phyloP scores from a whole-genome alignment of 306 rosid genomes.

The Amphicarpaea edgeworthii region DNA sequence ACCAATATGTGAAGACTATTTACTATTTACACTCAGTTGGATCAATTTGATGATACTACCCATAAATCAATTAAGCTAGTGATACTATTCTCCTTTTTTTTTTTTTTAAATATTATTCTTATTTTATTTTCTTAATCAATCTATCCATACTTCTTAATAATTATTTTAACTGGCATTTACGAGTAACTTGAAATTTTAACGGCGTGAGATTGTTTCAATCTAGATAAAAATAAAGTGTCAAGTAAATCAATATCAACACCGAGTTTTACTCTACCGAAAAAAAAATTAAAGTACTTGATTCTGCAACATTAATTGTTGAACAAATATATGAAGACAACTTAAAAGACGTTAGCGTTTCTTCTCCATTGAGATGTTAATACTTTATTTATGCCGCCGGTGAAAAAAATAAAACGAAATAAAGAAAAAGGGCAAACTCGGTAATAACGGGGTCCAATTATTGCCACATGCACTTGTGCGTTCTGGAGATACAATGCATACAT shows the following conservation, averaged over 20 bases:
- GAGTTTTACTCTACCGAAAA: no score
- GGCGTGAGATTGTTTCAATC: no score
- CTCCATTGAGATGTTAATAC: background rate
- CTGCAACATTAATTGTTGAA: constrained; percentile 3
- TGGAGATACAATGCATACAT: constrained; percentile 14
- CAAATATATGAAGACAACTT: background rate
- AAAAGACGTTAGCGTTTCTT: background rate
- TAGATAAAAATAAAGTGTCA: no score
- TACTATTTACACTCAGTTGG: no score
- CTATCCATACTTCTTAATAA: background rate
- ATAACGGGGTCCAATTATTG: background rate
- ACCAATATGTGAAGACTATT: no score
- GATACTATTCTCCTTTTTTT: background rate
- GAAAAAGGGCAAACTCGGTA: background rate
- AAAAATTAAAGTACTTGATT: no score
- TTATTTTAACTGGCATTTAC: no score
- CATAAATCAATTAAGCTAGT: background rate
- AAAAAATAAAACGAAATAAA: background rate
- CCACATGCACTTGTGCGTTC: background rate
- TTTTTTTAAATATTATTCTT: background rate
- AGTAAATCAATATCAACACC: no score
- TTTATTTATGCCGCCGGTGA: constrained; percentile 4
- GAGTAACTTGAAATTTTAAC: background rate
- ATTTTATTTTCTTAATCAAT: background rate
- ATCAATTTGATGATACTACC: background rate